Base-by-base conservation (phyloP, 306 rosid species). In the Lithocarpus polystachyus region DNA sequence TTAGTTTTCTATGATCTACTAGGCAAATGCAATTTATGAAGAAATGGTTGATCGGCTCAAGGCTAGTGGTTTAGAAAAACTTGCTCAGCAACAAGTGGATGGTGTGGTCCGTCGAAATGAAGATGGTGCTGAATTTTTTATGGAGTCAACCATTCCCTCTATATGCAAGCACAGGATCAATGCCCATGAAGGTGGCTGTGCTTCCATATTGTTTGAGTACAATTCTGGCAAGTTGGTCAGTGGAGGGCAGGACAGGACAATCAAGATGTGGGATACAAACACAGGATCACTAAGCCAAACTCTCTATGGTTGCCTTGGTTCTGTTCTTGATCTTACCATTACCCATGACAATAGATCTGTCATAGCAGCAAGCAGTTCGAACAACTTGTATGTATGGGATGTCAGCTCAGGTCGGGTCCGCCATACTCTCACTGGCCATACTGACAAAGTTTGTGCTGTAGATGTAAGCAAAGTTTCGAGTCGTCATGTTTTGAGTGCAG, bases 121-220 rank as follows among this genome's bases (percentile, higher is more conserved):
- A 88, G 99, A 90, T 69, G 99, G 99, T 76, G 99, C 97, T 29
- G 98, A 93, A 61, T 96, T 90, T 82, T 96, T 89, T 82, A 74
- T 75, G 73, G 97, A 93, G 83, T 89, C 97, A 48, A 81, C 78
- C 67, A 81, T 88, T 80, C 99, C 98, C 67, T 90, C 99, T 20
- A 37, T 79, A 1, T 93, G 94, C 82, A 93, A 90, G 80, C 82
- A 83, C 73, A 90, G 92, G 85, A 82, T 93, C 53, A 67, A 72
- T 52, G 99, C 97, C 68, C 99, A 95, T 75, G 99, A 95, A 75
- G 98, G 98, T 51, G 99, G 98, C 45, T 93, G 98, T 78, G 99
- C 97, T 67, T 80, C 99, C 80, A 84, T 90, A 70, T 48, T 93
- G 85, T 95, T 91, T 19, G 93, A 93, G 79, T 76, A 86, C 88